Percentiles rank a stretch among this genome's conserved stretches.
phyloP scores from a whole-genome alignment of 1,284 basidiomycete genomes.

The Cystobasidiaceae sp. region DNA sequence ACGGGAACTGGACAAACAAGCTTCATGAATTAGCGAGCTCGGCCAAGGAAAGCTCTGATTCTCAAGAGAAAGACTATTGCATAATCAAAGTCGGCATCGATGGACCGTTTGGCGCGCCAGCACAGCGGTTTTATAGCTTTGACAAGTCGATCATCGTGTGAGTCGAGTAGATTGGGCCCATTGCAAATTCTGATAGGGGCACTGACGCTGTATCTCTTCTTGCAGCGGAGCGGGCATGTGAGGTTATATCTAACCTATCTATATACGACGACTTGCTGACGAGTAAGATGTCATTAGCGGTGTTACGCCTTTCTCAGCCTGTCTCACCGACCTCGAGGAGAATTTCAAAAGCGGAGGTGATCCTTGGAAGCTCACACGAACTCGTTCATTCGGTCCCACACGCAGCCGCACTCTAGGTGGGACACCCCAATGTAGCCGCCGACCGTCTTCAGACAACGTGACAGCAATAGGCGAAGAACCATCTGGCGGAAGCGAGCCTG shows the following conservation, averaged over 20 bases:
- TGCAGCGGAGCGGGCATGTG: slow-evolving; percentile 24
- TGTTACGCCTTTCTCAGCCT: slow-evolving; percentile 25
- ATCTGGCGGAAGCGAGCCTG: no score
- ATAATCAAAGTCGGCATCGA: slow-evolving; percentile 19
- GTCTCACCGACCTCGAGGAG: slow-evolving; percentile 29
- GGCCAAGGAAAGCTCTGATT: slow-evolving; percentile 4
- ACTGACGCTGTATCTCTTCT: no score
- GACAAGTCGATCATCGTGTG: slow-evolving; percentile 28
- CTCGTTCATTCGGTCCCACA: neutral
- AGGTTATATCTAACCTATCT: neutral
- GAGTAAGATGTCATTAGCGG: no score
- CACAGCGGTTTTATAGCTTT: slow-evolving; percentile 25
- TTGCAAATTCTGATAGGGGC: no score
- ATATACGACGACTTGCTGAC: no score
- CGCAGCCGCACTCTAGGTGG: neutral
- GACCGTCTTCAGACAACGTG: neutral
- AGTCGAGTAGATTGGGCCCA: neutral
- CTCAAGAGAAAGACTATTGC: slow-evolving; percentile 5
- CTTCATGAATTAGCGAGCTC: slow-evolving; percentile 8
- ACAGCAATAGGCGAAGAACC: neutral
- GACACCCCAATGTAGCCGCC: no score
- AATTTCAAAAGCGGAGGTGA: slow-evolving; percentile 21
- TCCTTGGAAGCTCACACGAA: slow-evolving; percentile 28
- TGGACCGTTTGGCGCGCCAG: slow-evolving; percentile 28
- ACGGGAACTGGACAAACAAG: slow-evolving; percentile 25